Conservation (phyloP, 148 eudicot species). For the Silene uniflora region DNA sequence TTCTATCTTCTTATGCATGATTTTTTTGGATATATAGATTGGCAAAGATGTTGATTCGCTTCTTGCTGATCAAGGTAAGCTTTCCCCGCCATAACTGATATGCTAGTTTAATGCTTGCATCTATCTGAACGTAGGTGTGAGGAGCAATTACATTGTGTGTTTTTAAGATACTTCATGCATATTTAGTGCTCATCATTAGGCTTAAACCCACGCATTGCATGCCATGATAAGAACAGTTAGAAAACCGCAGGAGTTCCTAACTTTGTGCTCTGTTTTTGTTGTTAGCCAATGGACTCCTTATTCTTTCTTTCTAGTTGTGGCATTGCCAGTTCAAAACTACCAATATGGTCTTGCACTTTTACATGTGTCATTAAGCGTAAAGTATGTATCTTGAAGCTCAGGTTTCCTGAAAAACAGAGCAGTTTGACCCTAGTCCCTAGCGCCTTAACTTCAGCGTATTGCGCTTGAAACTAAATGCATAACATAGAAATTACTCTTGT, state of each 20-base stretch:
- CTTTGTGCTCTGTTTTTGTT: neutral
- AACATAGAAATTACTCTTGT: too few species aligned
- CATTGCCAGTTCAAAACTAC: too few species aligned
- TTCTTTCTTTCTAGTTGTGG: neutral
- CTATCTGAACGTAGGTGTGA: conserved; percentile 14
- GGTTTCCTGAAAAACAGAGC: too few species aligned
- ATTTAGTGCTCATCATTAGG: conserved; percentile 9
- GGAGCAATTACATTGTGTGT: neutral
- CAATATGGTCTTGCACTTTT: too few species aligned
- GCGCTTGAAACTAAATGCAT: too few species aligned
- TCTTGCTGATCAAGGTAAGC: conserved; percentile 66
- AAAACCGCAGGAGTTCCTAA: neutral
- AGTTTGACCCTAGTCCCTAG: too few species aligned
- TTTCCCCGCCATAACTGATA: neutral
- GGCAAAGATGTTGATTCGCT: conserved; percentile 64
- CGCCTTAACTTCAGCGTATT: too few species aligned
- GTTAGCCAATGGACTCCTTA: too few species aligned
- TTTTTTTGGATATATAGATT: conserved; percentile 42
- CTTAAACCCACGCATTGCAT: neutral
- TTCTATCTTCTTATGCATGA: neutral
- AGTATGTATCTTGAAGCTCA: too few species aligned
- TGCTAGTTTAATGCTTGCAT: conserved; percentile 3
- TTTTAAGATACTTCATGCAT: neutral
- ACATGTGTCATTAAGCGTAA: too few species aligned
- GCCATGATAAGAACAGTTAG: conserved; percentile 9